Percentiles rank a stretch among this genome's conserved stretches.
Conservation (phyloP, 2,329 filamentous ascomycete species). For the Cryphonectria nitschkei region DNA sequence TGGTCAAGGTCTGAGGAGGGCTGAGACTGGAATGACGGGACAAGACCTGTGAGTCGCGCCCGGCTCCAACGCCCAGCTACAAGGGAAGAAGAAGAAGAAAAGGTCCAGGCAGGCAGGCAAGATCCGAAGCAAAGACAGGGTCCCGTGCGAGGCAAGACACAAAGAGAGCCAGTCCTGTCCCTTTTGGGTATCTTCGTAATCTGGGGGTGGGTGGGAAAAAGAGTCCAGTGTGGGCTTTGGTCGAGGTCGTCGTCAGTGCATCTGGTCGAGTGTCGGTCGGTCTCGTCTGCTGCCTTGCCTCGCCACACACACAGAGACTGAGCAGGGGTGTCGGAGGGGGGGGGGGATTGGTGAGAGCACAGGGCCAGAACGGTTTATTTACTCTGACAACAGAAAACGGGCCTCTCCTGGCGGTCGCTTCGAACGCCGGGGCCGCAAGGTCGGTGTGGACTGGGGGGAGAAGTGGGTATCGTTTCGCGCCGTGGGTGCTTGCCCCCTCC, state of each 20-base stretch:
- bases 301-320: constrained; percentile 1
- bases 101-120: constrained; percentile 2
- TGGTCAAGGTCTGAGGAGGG: constrained; percentile 4
- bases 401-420: constrained; percentile 27
- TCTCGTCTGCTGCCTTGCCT: constrained; percentile 12
- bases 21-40: constrained; percentile 28
- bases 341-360: constrained; percentile 5
- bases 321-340: constrained; percentile 3
- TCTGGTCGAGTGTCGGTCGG: constrained; percentile 6
- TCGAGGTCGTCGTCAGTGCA: constrained; percentile 17
- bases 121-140: not conserved
- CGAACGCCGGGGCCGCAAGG: constrained; percentile 26
- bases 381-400: constrained; percentile 1
- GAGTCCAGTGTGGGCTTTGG: constrained; percentile 5
- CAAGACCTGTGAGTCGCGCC: constrained; percentile 2
- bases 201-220: constrained; percentile 2
- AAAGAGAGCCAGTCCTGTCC: not conserved
- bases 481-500: constrained; percentile 10
- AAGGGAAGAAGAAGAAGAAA: not conserved
- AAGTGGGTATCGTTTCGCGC: constrained; percentile 15
- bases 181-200: constrained; percentile 2
- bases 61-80: not conserved
- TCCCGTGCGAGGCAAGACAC: not conserved
- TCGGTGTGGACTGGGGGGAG: constrained; percentile 26
- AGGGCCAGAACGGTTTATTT: constrained; percentile 12